Percentiles rank a stretch among this genome's conserved stretches.
These are phyloP conservation scores for Fusarium torulosum DNA, from an alignment of 2,329 filamentous ascomycete genomes.

Conservation along the genomic window DNA sequence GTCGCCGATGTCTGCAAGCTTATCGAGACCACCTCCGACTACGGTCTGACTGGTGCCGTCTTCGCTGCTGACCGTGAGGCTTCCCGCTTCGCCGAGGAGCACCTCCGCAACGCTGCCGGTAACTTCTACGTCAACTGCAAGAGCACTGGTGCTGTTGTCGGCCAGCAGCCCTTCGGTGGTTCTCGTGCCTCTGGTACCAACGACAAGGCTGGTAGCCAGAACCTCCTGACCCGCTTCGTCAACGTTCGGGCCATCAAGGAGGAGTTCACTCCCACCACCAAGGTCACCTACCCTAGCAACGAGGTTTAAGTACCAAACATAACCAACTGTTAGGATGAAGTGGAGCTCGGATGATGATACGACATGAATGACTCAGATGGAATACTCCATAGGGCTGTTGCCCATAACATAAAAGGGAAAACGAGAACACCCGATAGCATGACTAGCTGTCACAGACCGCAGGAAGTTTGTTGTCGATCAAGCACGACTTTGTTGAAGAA, in stretches of 20 bases:
- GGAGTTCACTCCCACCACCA: conserved; percentile 74
- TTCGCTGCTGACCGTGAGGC: conserved; percentile 78
- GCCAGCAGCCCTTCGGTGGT: conserved; percentile 79
- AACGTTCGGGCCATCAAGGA: conserved; percentile 79
- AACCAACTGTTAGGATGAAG: conserved; percentile 1
- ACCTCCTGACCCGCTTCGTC: conserved; percentile 74
- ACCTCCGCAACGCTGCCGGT: conserved; percentile 77
- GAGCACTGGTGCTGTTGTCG: conserved; percentile 79
- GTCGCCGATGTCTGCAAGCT: conserved; percentile 71
- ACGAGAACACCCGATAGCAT: conserved; percentile 17
- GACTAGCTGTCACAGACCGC: conserved; percentile 15
- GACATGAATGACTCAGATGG: conserved; percentile 28
- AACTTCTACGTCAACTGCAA: conserved; percentile 93
- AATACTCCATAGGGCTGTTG: conserved; percentile 3
- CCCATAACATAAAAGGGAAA: conserved; percentile 19
- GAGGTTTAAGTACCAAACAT: conserved; percentile 60
- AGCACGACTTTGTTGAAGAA: conserved; percentile 14
- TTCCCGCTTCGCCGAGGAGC: conserved; percentile 76
- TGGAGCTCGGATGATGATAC: conserved; percentile 14
- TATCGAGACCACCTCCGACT: conserved; percentile 79
- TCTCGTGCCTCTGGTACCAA: conserved; percentile 77
- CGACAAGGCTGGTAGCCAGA: conserved; percentile 77
- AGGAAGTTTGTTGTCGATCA: conserved; percentile 14
- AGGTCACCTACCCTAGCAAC: conserved; percentile 79
- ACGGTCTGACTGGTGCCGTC: conserved; percentile 81